These are phyloP conservation scores for Globisporangium nagaii DNA, from an alignment of 352 stramenopile genomes.

Conservation along the genomic window DNA sequence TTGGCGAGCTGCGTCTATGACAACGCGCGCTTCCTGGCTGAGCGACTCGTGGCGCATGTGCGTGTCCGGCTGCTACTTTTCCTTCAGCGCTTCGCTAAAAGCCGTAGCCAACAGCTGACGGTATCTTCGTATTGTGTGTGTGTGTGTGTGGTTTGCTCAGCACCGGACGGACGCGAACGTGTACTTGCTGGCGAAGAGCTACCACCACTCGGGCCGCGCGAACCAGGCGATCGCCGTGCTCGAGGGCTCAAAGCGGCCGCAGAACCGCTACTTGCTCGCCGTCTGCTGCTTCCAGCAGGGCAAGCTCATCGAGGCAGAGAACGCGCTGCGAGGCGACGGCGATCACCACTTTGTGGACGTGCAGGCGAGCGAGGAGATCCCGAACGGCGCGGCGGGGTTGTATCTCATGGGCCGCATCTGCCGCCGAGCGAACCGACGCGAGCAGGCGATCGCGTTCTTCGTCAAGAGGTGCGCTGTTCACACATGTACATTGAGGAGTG, in stretches of 20 bases:
- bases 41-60: constrained; percentile 79
- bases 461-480: constrained; percentile 52
- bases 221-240: constrained; percentile 56
- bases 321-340: constrained; percentile 70
- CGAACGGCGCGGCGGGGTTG: constrained; percentile 88
- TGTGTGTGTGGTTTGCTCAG: constrained; percentile 14
- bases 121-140: not conserved
- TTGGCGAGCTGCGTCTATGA: constrained; percentile 50
- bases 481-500: not conserved
- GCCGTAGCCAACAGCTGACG: too few species aligned
- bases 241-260: constrained; percentile 21
- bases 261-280: constrained; percentile 69
- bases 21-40: constrained; percentile 76
- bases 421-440: constrained; percentile 76
- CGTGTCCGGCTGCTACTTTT: too few species aligned
- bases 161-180: constrained; percentile 51
- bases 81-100: too few species aligned
- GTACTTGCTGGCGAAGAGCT: constrained; percentile 57
- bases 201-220: constrained; percentile 47
- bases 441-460: constrained; percentile 91
- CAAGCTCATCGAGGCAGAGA: constrained; percentile 85
- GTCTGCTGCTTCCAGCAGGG: constrained; percentile 72
- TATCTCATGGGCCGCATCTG: constrained; percentile 92
- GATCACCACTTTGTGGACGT: constrained; percentile 15
- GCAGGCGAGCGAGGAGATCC: constrained; percentile 37